A percentile compares a stretch with the other conserved stretches of the same genome.
Conservation (phyloP, 345 rosid species). For the Moringa oleifera region DNA sequence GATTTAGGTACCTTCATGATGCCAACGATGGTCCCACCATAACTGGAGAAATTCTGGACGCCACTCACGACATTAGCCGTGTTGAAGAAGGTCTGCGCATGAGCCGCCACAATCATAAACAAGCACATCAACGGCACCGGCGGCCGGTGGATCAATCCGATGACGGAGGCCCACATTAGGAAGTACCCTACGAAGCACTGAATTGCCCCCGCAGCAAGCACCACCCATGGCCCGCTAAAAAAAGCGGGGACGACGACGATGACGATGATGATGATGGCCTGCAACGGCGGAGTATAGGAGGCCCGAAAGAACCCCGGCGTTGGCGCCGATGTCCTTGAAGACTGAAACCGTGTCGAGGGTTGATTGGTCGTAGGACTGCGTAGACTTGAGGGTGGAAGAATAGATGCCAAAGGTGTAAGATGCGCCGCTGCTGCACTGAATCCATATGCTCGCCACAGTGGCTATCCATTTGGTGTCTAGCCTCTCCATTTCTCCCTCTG, state of each 20-base stretch:
- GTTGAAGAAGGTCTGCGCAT: constrained; percentile 66
- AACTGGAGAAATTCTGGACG: constrained; percentile 58
- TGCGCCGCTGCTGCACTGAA: constrained; percentile 64
- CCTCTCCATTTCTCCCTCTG: neutral
- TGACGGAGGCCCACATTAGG: constrained; percentile 77
- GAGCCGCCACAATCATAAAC: constrained; percentile 65
- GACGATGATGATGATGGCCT: constrained; percentile 10
- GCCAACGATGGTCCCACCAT: constrained; percentile 85
- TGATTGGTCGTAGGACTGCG: constrained; percentile 73
- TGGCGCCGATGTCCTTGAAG: constrained; percentile 93
- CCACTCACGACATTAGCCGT: constrained; percentile 75
- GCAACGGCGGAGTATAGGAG: constrained; percentile 58
- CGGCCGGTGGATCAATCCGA: constrained; percentile 52
- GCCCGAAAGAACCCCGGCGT: constrained; percentile 77
- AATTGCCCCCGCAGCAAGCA: constrained; percentile 54
- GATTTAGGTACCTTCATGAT: constrained; percentile 88
- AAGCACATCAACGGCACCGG: constrained; percentile 73
- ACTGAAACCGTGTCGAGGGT: constrained; percentile 97
- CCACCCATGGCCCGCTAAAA: constrained; percentile 67
- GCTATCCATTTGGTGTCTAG: constrained; percentile 56
- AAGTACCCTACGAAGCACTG: constrained; percentile 75
- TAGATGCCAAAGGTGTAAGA: constrained; percentile 82
- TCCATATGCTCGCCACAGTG: constrained; percentile 82
- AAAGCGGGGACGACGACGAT: constrained; percentile 1
- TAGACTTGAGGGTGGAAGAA: constrained; percentile 66